Percentiles rank a stretch among this genome's conserved stretches.
These are phyloP conservation scores for Tuber indicum DNA, from an alignment of 495 filamentous ascomycete genomes.

Conservation along the genomic window DNA sequence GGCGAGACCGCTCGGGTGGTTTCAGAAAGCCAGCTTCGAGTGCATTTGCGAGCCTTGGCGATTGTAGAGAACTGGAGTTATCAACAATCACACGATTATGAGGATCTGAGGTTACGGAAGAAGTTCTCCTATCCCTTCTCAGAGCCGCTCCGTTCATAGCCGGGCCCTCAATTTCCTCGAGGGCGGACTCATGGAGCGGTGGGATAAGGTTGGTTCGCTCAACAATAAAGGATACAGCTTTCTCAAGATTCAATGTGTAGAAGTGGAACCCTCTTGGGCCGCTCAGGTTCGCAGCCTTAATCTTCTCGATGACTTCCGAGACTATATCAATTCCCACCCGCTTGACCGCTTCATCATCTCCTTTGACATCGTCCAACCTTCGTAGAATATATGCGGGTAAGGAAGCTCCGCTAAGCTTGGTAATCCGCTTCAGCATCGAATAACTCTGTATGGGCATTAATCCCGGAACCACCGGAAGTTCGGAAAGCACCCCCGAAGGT, in stretches of 20 bases:
- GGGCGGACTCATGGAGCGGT: slow-evolving; percentile 47
- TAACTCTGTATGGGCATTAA: slow-evolving; percentile 98
- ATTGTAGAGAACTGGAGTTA: slow-evolving; percentile 59
- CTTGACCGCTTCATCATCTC: slow-evolving; percentile 90
- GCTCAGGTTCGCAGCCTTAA: slow-evolving; percentile 55
- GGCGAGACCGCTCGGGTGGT: slow-evolving; percentile 31
- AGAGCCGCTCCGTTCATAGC: slow-evolving; percentile 42
- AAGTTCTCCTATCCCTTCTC: slow-evolving; percentile 46
- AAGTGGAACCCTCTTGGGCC: slow-evolving; percentile 83
- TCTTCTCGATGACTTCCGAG: slow-evolving; percentile 60
- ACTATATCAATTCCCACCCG: slow-evolving; percentile 63
- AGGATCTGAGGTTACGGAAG: slow-evolving; percentile 56
- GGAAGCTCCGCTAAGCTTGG: slow-evolving; percentile 87
- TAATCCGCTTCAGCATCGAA: slow-evolving; percentile 86
- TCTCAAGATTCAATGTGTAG: slow-evolving; percentile 94
- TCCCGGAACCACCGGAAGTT: slow-evolving; percentile 85
- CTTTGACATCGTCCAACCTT: slow-evolving; percentile 69
- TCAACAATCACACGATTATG: slow-evolving; percentile 80
- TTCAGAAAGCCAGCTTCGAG: slow-evolving; percentile 58
- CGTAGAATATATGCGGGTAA: slow-evolving; percentile 64
- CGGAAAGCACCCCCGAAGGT: slow-evolving; percentile 76
- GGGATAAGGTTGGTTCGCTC: slow-evolving; percentile 81
- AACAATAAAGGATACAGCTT: slow-evolving; percentile 86
- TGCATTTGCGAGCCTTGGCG: slow-evolving; percentile 43
- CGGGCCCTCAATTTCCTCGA: slow-evolving; percentile 48